phyloP scores from a whole-genome alignment of 345 rosid species.

The Combretum micranthum region DNA sequence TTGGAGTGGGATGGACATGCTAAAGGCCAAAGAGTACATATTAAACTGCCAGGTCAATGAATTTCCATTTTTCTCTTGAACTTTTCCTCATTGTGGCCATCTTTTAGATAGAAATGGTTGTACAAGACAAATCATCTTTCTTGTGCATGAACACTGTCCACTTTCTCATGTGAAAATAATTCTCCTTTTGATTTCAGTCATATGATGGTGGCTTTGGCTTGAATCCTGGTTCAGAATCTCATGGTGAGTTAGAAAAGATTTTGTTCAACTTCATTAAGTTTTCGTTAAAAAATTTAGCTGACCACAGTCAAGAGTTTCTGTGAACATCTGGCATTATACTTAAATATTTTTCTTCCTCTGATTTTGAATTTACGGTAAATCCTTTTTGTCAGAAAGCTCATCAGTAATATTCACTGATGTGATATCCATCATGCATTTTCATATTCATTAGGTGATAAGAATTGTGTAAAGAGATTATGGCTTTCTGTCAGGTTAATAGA shows the following conservation, averaged over 20 bases:
- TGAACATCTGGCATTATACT: too few relatives aligned
- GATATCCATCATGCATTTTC: too few relatives aligned
- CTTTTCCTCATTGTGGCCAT: neutral
- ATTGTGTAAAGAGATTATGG: too few relatives aligned
- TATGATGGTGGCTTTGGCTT: conserved; percentile 98
- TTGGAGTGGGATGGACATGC: conserved; percentile 88
- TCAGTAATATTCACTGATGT: too few relatives aligned
- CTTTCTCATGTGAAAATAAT: neutral
- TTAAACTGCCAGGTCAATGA: conserved; percentile 62
- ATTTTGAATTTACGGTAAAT: too few relatives aligned
- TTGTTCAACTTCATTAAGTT: neutral
- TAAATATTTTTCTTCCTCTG: too few relatives aligned
- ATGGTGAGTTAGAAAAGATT: conserved; percentile 60
- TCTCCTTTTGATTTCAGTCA: conserved; percentile 44
- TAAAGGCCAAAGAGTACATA: conserved; percentile 70
- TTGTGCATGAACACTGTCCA: neutral
- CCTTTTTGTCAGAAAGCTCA: too few relatives aligned
- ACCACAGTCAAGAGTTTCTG: too few relatives aligned
- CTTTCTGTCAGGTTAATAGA: too few relatives aligned
- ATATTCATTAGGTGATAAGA: too few relatives aligned
- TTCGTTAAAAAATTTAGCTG: too few relatives aligned
- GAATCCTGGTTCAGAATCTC: conserved; percentile 89
- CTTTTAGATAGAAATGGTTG: neutral
- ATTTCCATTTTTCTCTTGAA: conserved; percentile 3
- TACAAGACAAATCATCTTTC: neutral